A percentile compares a stretch with the other conserved stretches of the same genome.
These are phyloP conservation scores for Exophiala sideris DNA, from an alignment of 2,329 filamentous ascomycete species.

Conservation along the genomic window DNA sequence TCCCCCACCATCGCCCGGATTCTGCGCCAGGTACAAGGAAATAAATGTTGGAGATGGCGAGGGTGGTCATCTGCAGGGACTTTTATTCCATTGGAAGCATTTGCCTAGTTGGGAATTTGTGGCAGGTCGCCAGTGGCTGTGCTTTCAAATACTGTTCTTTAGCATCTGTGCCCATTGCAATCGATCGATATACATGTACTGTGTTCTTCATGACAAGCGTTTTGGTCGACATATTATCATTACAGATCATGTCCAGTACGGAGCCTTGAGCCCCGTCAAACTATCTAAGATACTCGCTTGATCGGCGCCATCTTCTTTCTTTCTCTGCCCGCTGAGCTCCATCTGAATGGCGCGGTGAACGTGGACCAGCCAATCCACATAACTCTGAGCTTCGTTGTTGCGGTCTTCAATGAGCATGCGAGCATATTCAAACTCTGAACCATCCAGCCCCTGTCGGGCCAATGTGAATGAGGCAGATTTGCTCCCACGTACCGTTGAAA, in stretches of 20 bases:
- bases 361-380: constrained; percentile 97
- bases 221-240: neutral
- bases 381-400: constrained; percentile 96
- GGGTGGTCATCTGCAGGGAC: too few species aligned
- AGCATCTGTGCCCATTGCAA: too few species aligned
- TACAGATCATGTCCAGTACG: constrained; percentile 40
- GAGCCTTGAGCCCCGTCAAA: constrained; percentile 44
- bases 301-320: constrained; percentile 37
- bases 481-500: constrained; percentile 73
- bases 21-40: too few species aligned
- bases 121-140: too few species aligned
- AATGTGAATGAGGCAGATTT: constrained; percentile 88
- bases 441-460: constrained; percentile 87
- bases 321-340: constrained; percentile 60
- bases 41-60: too few species aligned
- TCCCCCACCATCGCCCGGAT: too few species aligned
- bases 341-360: constrained; percentile 89
- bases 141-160: too few species aligned
- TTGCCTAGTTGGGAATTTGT: too few species aligned
- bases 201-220: neutral
- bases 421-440: constrained; percentile 95
- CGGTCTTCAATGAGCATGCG: constrained; percentile 86
- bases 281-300: constrained; percentile 43
- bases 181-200: neutral
- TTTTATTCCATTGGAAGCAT: too few species aligned